Evolutionary conservation across 257 asterid species (phyloP).

Genomic region (Przewalskia tangutica): DNA sequence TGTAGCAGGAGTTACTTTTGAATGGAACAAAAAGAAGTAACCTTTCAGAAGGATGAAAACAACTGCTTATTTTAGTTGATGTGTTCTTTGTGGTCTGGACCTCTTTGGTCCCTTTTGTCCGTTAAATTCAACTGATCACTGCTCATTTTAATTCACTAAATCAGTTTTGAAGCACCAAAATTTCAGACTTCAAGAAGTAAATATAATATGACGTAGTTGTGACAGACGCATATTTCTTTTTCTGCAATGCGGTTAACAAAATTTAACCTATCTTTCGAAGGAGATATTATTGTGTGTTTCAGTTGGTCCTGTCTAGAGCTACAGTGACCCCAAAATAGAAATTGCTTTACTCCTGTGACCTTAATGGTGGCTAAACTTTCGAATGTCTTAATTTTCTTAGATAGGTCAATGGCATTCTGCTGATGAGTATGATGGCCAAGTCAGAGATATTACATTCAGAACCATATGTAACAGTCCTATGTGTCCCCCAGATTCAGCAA

Average conservation of each 20-base stretch:
- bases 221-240: not conserved
- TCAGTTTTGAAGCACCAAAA: not conserved
- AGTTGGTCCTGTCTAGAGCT: not conserved
- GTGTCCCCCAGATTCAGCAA: slow-evolving; percentile 94
- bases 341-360: not conserved
- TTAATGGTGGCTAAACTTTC: not conserved
- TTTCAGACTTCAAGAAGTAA: not conserved
- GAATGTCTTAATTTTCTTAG: slow-evolving; percentile 27
- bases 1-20: not conserved
- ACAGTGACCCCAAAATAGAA: not conserved
- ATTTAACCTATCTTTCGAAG: not conserved
- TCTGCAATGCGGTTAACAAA: not conserved
- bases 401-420: slow-evolving; percentile 79
- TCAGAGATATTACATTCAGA: slow-evolving; percentile 71
- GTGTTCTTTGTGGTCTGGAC: not conserved
- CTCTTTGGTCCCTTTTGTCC: not conserved
- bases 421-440: slow-evolving; percentile 71
- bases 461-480: slow-evolving; percentile 73
- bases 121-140: not conserved
- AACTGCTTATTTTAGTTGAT: not conserved
- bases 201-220: not conserved
- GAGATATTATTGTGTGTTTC: not conserved
- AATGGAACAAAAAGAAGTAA: not conserved
- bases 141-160: not conserved
- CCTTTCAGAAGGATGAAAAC: not conserved